These are phyloP conservation scores for Dipteronia dyeriana DNA, from an alignment of 345 rosid species.

Conservation along the genomic window DNA sequence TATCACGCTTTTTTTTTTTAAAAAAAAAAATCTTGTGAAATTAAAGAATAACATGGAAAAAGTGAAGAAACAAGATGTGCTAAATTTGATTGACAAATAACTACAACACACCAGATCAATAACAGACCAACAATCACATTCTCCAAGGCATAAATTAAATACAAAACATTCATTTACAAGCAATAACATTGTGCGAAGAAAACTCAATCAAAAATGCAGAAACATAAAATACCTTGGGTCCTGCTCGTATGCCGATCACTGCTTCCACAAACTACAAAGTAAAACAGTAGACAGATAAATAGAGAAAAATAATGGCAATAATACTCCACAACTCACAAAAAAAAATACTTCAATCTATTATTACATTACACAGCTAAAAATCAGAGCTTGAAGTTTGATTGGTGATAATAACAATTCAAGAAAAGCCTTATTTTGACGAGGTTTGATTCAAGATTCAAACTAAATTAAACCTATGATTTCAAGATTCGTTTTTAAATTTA, in stretches of 20 bases:
- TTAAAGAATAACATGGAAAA: too few relatives aligned
- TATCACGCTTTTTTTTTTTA: neutral
- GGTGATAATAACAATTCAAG: neutral
- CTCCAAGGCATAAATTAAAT: too few relatives aligned
- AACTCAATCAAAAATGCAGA: neutral
- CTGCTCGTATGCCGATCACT: slow-evolving; percentile 55
- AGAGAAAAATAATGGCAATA: too few relatives aligned
- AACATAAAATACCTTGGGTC: slow-evolving; percentile 47
- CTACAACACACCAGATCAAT: neutral
- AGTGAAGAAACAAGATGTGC: too few relatives aligned
- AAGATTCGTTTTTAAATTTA: neutral
- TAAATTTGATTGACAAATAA: too few relatives aligned
- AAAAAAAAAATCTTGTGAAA: neutral
- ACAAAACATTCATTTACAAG: too few relatives aligned
- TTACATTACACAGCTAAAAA: neutral
- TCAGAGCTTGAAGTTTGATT: neutral
- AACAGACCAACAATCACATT: neutral
- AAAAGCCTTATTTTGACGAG: neutral
- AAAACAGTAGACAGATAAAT: neutral
- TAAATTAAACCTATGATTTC: neutral
- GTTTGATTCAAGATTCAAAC: neutral
- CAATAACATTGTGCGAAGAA: too few relatives aligned
- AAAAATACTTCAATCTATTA: neutral
- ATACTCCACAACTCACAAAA: neutral
- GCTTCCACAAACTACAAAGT: slow-evolving; percentile 89